Evolutionary conservation across 2,329 filamentous ascomycete genomes (phyloP).

Genomic region (Onygenales sp.): DNA sequence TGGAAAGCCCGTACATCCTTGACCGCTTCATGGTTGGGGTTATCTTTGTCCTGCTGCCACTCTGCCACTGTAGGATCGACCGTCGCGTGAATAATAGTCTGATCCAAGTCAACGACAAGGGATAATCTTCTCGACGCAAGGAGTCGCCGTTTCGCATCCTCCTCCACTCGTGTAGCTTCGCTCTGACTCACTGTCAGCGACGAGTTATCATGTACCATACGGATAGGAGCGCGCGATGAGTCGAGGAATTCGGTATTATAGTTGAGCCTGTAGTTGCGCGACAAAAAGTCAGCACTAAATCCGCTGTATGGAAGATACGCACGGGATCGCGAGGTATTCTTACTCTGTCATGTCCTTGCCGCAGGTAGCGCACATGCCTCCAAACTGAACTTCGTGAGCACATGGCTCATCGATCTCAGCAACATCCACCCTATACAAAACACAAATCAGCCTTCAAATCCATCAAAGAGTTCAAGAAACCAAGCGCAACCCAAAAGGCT

Average conservation of each 20-base stretch:
- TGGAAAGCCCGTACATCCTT: constrained; percentile 85
- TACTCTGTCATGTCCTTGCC: constrained; percentile 91
- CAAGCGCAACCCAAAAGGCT: neutral
- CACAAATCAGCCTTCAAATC: neutral
- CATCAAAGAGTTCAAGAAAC: neutral
- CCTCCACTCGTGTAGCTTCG: constrained; percentile 73
- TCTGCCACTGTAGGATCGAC: constrained; percentile 94
- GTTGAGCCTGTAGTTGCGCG: constrained; percentile 41
- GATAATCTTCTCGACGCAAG: constrained; percentile 75
- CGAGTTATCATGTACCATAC: constrained; percentile 89
- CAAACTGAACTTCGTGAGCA: constrained; percentile 81
- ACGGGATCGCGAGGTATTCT: constrained; percentile 16
- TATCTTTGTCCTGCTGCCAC: constrained; percentile 81
- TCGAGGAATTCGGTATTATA: constrained; percentile 75
- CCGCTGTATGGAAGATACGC: neutral
- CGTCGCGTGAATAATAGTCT: constrained; percentile 96
- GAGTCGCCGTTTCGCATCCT: constrained; percentile 75
- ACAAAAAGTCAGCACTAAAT: neutral
- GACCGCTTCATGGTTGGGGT: constrained; percentile 84
- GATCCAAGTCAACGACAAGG: constrained; percentile 91
- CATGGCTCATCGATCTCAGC: constrained; percentile 85
- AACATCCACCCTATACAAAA: constrained; percentile 38
- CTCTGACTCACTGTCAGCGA: constrained; percentile 73
- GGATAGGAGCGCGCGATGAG: constrained; percentile 79
- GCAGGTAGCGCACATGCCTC: constrained; percentile 82